Conservation (phyloP, 2,329 filamentous ascomycete species). For the Tolypocladium nubicola region DNA sequence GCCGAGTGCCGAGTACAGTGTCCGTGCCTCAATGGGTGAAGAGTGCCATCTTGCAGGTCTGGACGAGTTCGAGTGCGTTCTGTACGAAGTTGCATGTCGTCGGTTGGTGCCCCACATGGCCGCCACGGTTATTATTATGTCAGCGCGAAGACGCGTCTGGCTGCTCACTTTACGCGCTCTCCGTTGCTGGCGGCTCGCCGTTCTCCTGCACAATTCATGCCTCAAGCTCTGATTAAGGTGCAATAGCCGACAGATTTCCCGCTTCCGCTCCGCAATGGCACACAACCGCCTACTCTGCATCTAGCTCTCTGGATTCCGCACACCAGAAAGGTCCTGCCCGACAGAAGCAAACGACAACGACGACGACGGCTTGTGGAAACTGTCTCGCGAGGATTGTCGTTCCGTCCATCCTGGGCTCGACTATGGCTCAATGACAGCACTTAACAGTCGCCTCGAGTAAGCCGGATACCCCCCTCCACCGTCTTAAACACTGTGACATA, state of each 20-base stretch:
- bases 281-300: not conserved
- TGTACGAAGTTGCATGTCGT: not conserved
- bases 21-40: not conserved
- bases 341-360: not conserved
- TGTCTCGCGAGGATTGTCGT: not conserved
- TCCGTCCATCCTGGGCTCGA: not conserved
- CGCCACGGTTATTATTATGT: not conserved
- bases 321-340: not conserved
- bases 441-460: constrained; percentile 16
- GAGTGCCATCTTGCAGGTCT: too few species aligned
- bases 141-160: not conserved
- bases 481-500: not conserved
- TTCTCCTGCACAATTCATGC: not conserved
- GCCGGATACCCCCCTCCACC: constrained; percentile 5
- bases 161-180: not conserved
- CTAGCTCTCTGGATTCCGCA: not conserved
- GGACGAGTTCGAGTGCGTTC: too few species aligned
- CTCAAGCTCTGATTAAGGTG: not conserved
- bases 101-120: not conserved
- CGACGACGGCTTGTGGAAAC: not conserved
- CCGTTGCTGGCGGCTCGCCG: not conserved
- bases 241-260: not conserved
- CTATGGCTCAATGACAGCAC: constrained; percentile 23
- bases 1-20: too few species aligned
- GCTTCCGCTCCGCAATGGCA: not conserved